Base-by-base conservation (phyloP, 78 protist species). In the Dictyostelium firmibasis region DNA sequence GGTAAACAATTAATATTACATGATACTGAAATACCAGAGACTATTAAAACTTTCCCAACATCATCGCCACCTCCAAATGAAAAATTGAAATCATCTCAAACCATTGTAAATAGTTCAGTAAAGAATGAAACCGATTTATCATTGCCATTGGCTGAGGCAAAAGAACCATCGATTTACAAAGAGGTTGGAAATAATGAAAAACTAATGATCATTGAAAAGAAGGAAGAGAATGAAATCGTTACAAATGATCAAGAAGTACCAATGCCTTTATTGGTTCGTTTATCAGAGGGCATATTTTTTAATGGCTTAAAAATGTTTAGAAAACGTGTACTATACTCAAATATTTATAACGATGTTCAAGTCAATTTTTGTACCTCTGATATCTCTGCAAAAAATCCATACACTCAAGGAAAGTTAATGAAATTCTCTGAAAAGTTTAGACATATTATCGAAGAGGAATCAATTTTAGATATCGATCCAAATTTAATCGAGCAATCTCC, bases 321-420 rank as follows among this genome's bases (percentile, higher is more conserved):
- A 67, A 36, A 35, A 35, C 70, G 94, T 62, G 31, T 31, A 69
- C 83, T 89, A 11, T 89, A 89, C 20, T 81, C 87, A 38, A 89
- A 60, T 14, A 89, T 89, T 31, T 72, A 38, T 13, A 89, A 89
- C 35, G 94, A 89, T 36, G 36, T 89, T 47, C 94, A 89, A 38
- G 94, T 89, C 11, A 69, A 38, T 31, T 89, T 89, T n/a, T 50
- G 75, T 50, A 89, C 94, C 2, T 89, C 94, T 18, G 75, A 89
- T 69, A 89, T 89, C 25, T 44, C 88, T 16, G 86, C 72, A 29
- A 62, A n/a, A 11, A 89, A 89, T 25, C 94, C 94, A 43, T 89
- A 89, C 60, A 89, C 87, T 67, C 47, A n/a, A 3, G 83, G 41
- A 2, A 29, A 23, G 13, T 7, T 62, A 47, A 35, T 78, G 78